Percentiles rank a stretch among this genome's conserved stretches.
These are phyloP conservation scores for Penicillium sp. DNA, from an alignment of 2,329 filamentous ascomycete genomes.

Conservation along the genomic window DNA sequence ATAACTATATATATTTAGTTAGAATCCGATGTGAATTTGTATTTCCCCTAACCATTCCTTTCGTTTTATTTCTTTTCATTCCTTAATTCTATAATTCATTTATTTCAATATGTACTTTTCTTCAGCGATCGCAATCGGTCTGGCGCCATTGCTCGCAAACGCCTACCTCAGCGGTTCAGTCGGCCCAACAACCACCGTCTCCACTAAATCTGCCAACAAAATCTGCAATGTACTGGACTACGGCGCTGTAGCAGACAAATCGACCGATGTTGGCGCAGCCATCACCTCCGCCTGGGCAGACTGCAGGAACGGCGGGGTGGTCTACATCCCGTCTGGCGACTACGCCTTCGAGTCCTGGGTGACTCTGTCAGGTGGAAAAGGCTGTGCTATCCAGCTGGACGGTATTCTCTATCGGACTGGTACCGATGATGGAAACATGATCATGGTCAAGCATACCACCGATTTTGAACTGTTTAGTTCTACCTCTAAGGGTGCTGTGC, in stretches of 20 bases:
- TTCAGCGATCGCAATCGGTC: neutral
- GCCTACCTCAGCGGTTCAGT: neutral
- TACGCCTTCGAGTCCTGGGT: neutral
- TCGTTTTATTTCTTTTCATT: neutral
- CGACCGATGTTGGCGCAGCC: neutral
- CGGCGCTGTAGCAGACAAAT: neutral
- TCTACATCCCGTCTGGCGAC: neutral
- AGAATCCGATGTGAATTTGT: neutral
- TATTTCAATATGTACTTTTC: neutral
- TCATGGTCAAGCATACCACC: neutral
- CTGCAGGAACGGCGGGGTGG: neutral
- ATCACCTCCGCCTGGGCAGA: neutral
- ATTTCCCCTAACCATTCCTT: neutral
- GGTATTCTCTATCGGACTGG: neutral
- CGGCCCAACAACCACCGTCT: neutral
- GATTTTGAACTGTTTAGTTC: neutral
- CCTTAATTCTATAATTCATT: neutral
- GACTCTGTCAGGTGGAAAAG: neutral
- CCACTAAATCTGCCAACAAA: neutral
- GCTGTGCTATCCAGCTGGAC: neutral
- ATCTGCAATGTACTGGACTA: neutral
- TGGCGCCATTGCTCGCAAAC: neutral
- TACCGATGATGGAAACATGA: neutral
- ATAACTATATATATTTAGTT: neutral
- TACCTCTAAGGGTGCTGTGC: neutral